Percentiles rank a stretch among this genome's conserved stretches.
phyloP scores from a whole-genome alignment of 2,329 filamentous ascomycete genomes.

The Xylariaceae sp. region DNA sequence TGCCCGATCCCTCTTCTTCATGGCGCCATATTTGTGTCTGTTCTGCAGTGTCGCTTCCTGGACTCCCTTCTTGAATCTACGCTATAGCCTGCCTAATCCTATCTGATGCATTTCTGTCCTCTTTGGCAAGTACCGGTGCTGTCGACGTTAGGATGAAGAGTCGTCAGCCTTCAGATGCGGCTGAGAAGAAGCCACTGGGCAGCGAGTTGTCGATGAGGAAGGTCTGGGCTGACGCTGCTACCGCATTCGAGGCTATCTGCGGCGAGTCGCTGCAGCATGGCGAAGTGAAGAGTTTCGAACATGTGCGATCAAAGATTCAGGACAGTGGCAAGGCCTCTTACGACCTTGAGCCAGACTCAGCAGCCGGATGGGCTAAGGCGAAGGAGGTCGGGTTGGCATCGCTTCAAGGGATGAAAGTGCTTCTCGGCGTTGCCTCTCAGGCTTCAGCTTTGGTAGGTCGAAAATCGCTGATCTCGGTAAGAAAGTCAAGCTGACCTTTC shows the following conservation, averaged over 20 bases:
- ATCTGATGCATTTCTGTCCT: too few species aligned
- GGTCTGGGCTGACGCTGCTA: slow-evolving; percentile 11
- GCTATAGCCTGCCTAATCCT: too few species aligned
- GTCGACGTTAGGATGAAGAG: background rate
- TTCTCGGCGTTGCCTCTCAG: slow-evolving; percentile 18
- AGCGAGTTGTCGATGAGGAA: slow-evolving; percentile 3
- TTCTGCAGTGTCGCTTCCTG: too few species aligned
- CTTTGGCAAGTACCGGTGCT: too few species aligned
- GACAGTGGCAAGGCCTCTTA: slow-evolving; percentile 6
- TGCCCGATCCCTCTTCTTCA: too few species aligned
- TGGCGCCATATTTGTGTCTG: too few species aligned
- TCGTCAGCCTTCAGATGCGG: background rate
- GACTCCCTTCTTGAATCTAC: too few species aligned
- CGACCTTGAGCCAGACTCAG: slow-evolving; percentile 2
- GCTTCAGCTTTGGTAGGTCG: slow-evolving; percentile 15
- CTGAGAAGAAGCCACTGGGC: background rate
- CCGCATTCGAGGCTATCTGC: slow-evolving; percentile 17
- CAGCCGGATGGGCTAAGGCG: slow-evolving; percentile 18
- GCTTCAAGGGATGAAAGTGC: slow-evolving; percentile 20
- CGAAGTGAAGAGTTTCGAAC: slow-evolving; percentile 18
- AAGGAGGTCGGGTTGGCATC: slow-evolving; percentile 19
- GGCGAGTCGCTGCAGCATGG: slow-evolving; percentile 17
- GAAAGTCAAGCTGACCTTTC: background rate
- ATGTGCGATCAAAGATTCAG: slow-evolving; percentile 17
- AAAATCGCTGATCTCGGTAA: background rate